Evolutionary conservation across 371 early-diverging fungal genomes (phyloP).

Genomic region (Cokeromyces recurvatus): DNA sequence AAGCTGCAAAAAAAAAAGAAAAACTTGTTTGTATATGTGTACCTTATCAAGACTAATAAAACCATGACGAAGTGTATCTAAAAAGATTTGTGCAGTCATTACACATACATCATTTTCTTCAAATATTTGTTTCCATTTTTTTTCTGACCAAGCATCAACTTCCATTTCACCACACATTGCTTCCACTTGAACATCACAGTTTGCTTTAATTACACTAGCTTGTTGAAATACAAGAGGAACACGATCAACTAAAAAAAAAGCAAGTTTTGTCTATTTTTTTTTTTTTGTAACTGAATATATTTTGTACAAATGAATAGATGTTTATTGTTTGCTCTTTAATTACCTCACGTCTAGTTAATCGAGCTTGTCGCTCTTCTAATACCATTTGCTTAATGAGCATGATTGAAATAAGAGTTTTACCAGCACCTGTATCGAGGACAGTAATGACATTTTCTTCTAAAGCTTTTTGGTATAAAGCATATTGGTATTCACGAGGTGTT

Average conservation of each 20-base stretch:
- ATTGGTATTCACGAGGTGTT: conserved; percentile 75
- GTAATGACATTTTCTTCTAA: conserved; percentile 72
- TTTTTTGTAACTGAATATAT: too few relatives aligned
- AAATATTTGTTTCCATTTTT: conserved; percentile 55
- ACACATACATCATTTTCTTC: conserved; percentile 71
- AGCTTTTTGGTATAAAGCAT: conserved; percentile 69
- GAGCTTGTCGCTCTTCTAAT: conserved; percentile 25
- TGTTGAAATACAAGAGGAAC: conserved; percentile 89
- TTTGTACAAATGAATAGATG: too few relatives aligned
- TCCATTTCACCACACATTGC: conserved; percentile 67
- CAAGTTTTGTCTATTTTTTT: conserved; percentile 37
- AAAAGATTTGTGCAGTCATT: conserved; percentile 84
- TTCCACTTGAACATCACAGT: conserved; percentile 57
- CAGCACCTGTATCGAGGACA: conserved; percentile 88
- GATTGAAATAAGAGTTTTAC: conserved; percentile 89
- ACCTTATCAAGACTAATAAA: conserved; percentile 62
- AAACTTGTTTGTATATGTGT: not conserved
- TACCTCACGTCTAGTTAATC: conserved; percentile 34
- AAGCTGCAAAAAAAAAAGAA: conserved; percentile 1
- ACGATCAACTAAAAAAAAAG: conserved; percentile 83
- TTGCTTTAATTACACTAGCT: conserved; percentile 59
- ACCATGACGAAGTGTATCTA: conserved; percentile 70
- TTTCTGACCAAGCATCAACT: conserved; percentile 56
- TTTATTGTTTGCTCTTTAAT: too few relatives aligned
- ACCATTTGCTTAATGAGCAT: conserved; percentile 78